Percentiles rank a stretch among this genome's conserved stretches.
phyloP scores from a whole-genome alignment of 805 yeast genomes.

The Sugiyamaella valdiviana region DNA sequence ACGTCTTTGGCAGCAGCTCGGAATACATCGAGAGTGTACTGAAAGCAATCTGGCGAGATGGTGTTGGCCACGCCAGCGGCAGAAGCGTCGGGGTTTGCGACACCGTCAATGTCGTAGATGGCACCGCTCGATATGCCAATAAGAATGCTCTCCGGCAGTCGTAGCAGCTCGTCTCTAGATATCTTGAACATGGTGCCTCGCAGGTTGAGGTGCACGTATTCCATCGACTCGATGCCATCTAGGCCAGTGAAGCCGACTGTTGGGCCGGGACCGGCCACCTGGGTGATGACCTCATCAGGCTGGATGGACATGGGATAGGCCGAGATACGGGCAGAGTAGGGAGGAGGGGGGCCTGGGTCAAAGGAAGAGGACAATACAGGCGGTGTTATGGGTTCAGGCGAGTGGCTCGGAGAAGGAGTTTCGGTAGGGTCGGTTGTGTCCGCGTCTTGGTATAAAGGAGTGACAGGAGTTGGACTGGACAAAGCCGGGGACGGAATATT shows the following conservation, averaged over 20 bases:
- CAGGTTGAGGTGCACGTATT: constrained; percentile 66
- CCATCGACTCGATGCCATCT: constrained; percentile 32
- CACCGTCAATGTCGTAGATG: constrained; percentile 68
- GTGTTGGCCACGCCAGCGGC: constrained; percentile 46
- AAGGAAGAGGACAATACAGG: background rate
- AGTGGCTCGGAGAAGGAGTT: background rate
- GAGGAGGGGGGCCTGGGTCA: constrained; percentile 21
- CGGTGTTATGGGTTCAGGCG: too few species aligned
- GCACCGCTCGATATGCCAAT: constrained; percentile 89
- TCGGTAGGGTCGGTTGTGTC: background rate
- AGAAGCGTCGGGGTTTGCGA: constrained; percentile 34
- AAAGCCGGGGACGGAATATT: background rate
- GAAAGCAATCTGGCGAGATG: constrained; percentile 80
- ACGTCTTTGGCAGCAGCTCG: constrained; percentile 61
- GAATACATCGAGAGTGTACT: constrained; percentile 71
- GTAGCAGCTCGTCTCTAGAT: constrained; percentile 83
- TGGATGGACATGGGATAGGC: constrained; percentile 23
- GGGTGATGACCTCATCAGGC: constrained; percentile 51
- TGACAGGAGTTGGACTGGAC: constrained; percentile 14
- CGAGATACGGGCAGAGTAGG: constrained; percentile 22
- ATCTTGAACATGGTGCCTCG: constrained; percentile 70
- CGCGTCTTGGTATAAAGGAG: constrained; percentile 8
- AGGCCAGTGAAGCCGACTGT: background rate
- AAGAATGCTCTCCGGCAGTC: constrained; percentile 82
- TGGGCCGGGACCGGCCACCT: constrained; percentile 40